Percentiles rank a stretch among this genome's conserved stretches.
Evolutionary conservation across 495 filamentous ascomycete genomes (phyloP).

Genomic region (Penicillium dipodomyicola): DNA sequence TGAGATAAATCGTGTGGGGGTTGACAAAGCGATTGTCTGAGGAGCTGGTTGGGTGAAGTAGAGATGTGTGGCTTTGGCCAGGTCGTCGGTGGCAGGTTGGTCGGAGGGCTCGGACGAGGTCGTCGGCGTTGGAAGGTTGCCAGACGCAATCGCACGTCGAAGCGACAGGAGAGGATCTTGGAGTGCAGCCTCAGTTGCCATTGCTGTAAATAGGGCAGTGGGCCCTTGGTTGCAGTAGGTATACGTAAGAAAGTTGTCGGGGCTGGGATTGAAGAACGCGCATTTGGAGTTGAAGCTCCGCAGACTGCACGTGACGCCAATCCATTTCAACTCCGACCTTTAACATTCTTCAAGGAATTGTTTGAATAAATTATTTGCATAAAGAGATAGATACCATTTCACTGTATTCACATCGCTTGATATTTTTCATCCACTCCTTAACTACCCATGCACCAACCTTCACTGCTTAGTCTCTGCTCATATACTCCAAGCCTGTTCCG

Average conservation of each 20-base stretch:
- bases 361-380: background rate
- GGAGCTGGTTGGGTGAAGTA: constrained; percentile 65
- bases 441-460: background rate
- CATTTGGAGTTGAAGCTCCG: constrained; percentile 14
- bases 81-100: constrained; percentile 47
- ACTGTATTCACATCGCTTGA: background rate
- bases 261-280: constrained; percentile 7
- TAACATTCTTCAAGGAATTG: background rate
- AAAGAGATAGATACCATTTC: background rate
- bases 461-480: background rate
- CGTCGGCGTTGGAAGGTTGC: constrained; percentile 64
- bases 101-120: constrained; percentile 58
- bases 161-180: constrained; percentile 76
- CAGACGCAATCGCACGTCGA: constrained; percentile 70
- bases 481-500: too few species aligned
- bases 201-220: constrained; percentile 18
- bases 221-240: constrained; percentile 18
- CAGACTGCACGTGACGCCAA: constrained; percentile 11
- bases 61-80: constrained; percentile 79
- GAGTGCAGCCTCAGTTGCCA: constrained; percentile 40
- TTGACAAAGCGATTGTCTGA: constrained; percentile 67
- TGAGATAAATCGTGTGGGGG: constrained; percentile 80
- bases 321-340: background rate
- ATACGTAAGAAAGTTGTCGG: constrained; percentile 1
- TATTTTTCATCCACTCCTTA: background rate